Evolutionary conservation across 345 rosid genomes (phyloP), one percentile per base, ranked within the genome.

Genomic region (Salix arbutifolia): DNA sequence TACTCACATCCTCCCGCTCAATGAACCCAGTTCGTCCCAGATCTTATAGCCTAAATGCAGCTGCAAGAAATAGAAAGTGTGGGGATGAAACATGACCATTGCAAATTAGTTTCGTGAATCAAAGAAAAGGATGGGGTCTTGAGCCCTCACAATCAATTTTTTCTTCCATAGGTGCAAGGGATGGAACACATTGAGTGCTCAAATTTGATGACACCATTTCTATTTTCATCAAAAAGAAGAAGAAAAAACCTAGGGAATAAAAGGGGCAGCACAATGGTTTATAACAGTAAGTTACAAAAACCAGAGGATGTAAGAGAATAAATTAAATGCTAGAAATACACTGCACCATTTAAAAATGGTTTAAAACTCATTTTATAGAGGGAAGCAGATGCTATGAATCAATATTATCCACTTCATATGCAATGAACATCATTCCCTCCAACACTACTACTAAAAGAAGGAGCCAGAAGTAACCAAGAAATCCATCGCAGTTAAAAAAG

Each of bases 21-120:
- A 91, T 92, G 74, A 78, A 92, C 53, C 98, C 97, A 4, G 92
- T 89, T 83, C 91, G 95, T 86, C 92, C 81, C 82, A 94, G 86
- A 87, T 92, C 97, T 77, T 94, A 94, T 65, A 92, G 85, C 86
- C 86, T 88, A 83, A 94, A 90, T 25, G 95, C 90, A 87, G 91
- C 98, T 92, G 95, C 85, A 85, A 40, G 52, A 65, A 66, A 68
- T 33, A 37, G 52, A 30, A 67, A 67, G 40, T 56, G 62, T 18
- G 28, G 38, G 38, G 61, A 66, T 76, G 30, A 72, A 37, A 70
- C n/a, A 48, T 44, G 25, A 17, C 68, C 17, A 60, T 25, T 9
- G 37, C 6, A n/a, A 65, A 10, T 60, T 40, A 44, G 26, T 48
- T 33, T 33, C 37, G 31, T 69, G 16, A 23, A 25, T 50, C 50